A percentile compares a stretch with the other conserved stretches of the same genome.
These are phyloP conservation scores for Coccomyxa sp. DNA, from an alignment of 139 green algal genomes.

Conservation along the genomic window DNA sequence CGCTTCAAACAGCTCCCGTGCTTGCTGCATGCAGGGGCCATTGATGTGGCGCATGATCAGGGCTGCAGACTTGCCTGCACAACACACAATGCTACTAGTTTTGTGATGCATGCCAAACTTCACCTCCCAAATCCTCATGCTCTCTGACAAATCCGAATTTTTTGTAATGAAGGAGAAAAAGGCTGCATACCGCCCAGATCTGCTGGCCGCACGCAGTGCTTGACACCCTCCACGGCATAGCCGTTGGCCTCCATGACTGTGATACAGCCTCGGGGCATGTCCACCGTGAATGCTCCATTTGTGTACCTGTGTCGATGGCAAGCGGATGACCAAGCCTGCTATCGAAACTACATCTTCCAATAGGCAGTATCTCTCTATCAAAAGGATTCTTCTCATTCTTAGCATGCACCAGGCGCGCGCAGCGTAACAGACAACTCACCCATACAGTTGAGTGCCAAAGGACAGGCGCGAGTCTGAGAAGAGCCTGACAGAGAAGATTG, in stretches of 20 bases:
- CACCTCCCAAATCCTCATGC: no score
- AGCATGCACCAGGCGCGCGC: not conserved
- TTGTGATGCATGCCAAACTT: not conserved
- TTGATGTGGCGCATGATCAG: slow-evolving; percentile 62
- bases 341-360: not conserved
- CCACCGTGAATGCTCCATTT: slow-evolving; percentile 68
- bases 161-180: not conserved
- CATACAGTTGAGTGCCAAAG: slow-evolving; percentile 66
- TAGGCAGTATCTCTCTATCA: not conserved
- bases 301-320: slow-evolving; percentile 43
- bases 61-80: slow-evolving; percentile 53
- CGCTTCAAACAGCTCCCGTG: slow-evolving; percentile 34
- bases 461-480: slow-evolving; percentile 66
- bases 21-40: slow-evolving; percentile 14
- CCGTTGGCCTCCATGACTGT: slow-evolving; percentile 56
- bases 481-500: slow-evolving; percentile 60
- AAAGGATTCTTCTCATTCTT: not conserved
- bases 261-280: slow-evolving; percentile 65
- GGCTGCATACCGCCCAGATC: slow-evolving; percentile 51
- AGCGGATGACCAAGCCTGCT: not conserved
- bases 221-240: slow-evolving; percentile 64
- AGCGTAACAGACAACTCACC: slow-evolving; percentile 6
- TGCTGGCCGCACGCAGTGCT: slow-evolving; percentile 66
- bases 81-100: not conserved
- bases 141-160: not conserved